Conservation (phyloP, 2,329 filamentous ascomycete genomes). For the Botrytis sinoallii region DNA sequence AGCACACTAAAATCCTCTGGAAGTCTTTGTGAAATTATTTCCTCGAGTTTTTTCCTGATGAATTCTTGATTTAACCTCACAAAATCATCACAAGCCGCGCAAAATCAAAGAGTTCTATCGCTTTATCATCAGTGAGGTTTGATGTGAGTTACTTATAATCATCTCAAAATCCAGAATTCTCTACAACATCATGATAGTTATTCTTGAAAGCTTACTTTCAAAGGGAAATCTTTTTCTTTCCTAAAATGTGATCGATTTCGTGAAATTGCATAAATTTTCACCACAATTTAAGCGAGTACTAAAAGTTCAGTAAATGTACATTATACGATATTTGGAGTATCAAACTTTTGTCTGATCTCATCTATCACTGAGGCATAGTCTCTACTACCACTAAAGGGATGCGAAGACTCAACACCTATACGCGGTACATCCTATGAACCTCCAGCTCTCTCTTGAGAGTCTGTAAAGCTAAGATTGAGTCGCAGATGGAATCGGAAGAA, state of each 20-base stretch:
- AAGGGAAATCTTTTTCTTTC: background rate
- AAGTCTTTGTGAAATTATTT: background rate
- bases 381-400: background rate
- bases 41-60: accelerated
- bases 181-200: accelerated
- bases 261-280: background rate
- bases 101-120: background rate
- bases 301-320: accelerated
- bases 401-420: no score
- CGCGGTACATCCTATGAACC: no score
- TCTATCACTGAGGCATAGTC: background rate
- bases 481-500: no score
- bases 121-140: accelerated
- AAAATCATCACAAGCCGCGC: background rate
- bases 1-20: accelerated
- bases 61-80: no score
- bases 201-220: accelerated
- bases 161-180: background rate
- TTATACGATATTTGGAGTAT: background rate
- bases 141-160: background rate
- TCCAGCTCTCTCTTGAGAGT: no score
- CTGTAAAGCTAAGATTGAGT: no score
- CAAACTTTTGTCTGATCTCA: accelerated
- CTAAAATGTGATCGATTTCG: background rate
- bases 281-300: background rate